Percentiles rank a stretch among this genome's conserved stretches.
These are phyloP conservation scores for Pyrenula aspistea DNA, from an alignment of 495 filamentous ascomycete species.

Conservation along the genomic window DNA sequence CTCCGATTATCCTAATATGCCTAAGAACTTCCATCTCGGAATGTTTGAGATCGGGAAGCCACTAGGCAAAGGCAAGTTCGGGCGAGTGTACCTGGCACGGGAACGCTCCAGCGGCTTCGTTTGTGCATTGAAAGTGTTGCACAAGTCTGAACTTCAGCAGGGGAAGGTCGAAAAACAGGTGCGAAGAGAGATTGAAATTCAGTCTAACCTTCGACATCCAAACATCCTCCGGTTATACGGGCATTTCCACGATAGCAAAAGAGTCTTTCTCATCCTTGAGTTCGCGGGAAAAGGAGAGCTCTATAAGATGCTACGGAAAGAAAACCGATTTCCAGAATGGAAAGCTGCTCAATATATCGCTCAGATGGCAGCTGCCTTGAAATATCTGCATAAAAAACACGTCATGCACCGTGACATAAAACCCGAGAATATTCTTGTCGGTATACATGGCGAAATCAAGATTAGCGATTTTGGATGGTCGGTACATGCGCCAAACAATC, in stretches of 20 bases:
- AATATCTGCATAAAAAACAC: conserved; percentile 92
- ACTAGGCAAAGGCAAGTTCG: conserved; percentile 94
- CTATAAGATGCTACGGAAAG: conserved; percentile 89
- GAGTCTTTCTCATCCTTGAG: conserved; percentile 91
- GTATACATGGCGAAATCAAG: conserved; percentile 97
- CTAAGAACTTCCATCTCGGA: conserved; percentile 79
- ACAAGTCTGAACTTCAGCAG: conserved; percentile 87
- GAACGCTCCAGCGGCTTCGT: conserved; percentile 84
- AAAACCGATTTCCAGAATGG: conserved; percentile 85
- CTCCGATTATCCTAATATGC: conserved; percentile 44
- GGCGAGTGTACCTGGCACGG: conserved; percentile 87
- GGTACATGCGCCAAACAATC: conserved; percentile 92
- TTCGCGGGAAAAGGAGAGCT: conserved; percentile 92
- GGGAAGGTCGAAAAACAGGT: conserved; percentile 95
- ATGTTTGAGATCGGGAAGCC: conserved; percentile 99
- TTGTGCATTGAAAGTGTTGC: conserved; percentile 91
- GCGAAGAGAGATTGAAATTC: conserved; percentile 93
- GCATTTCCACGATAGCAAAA: conserved; percentile 94
- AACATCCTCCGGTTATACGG: conserved; percentile 91
- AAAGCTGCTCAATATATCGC: conserved; percentile 94
- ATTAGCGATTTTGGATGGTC: conserved; percentile 98
- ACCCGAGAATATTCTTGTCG: conserved; percentile 95
- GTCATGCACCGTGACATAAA: conserved; percentile 99
- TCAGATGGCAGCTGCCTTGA: conserved; percentile 92
- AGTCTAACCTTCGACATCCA: conserved; percentile 89